Conservation (phyloP, 2,329 filamentous ascomycete genomes). For the Fusarium sp. region DNA sequence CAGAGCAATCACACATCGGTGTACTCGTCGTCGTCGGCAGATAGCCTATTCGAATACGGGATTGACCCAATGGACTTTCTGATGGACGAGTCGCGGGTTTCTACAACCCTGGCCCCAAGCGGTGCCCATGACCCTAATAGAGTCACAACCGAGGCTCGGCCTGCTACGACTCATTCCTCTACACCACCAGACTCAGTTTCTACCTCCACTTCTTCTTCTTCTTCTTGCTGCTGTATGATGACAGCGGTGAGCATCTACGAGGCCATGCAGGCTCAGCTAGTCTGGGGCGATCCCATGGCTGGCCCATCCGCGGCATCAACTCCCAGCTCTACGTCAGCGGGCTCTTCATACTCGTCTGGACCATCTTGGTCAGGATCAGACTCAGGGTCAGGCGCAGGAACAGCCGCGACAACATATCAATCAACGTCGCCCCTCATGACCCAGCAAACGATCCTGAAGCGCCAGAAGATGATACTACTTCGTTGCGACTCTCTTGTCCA, state of each 20-base stretch:
- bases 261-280: not conserved
- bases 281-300: not conserved
- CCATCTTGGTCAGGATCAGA: not conserved
- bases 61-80: not conserved
- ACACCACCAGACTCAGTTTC: not conserved
- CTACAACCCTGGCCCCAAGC: not conserved
- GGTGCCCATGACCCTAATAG: not conserved
- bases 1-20: not conserved
- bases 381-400: not conserved
- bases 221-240: not conserved
- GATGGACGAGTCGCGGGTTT: not conserved
- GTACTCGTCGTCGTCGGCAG: not conserved
- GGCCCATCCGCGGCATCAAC: not conserved
- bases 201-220: not conserved
- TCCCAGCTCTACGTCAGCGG: not conserved
- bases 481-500: not conserved
- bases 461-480: not conserved
- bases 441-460: not conserved
- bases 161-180: not conserved
- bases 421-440: not conserved
- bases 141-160: not conserved
- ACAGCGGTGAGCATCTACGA: not conserved
- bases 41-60: not conserved
- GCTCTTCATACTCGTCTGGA: not conserved
- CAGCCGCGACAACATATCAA: fast-evolving